A percentile compares a stretch with the other conserved stretches of the same genome.
Evolutionary conservation across 108 stramenopile genomes (phyloP).

Genomic region (Pseudonitzschia pungens): DNA sequence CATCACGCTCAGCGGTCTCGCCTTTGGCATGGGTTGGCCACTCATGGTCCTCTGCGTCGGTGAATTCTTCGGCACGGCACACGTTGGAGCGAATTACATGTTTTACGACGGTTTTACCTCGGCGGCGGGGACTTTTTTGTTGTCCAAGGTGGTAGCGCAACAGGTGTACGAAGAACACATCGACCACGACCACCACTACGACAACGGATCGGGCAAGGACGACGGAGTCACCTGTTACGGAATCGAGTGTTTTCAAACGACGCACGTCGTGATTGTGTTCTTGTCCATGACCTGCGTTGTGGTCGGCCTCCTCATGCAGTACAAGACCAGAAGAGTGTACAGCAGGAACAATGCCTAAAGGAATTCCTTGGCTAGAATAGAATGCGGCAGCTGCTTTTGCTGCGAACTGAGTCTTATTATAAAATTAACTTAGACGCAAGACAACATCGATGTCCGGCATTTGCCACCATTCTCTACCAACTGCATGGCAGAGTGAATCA

Average conservation of each 20-base stretch:
- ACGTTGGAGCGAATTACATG: conserved; percentile 86
- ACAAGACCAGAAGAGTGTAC: conserved; percentile 28
- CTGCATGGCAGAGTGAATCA: too few species aligned
- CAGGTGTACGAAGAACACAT: conserved; percentile 73
- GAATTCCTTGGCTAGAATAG: background rate
- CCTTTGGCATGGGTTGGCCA: conserved; percentile 89
- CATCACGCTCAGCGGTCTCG: conserved; percentile 62
- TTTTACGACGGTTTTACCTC: conserved; percentile 79
- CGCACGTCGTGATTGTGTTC: conserved; percentile 52
- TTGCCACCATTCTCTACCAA: too few species aligned
- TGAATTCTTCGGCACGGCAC: conserved; percentile 66
- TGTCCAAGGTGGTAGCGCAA: conserved; percentile 80
- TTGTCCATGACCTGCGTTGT: conserved; percentile 53
- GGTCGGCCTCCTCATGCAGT: conserved; percentile 42
- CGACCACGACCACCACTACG: conserved; percentile 27
- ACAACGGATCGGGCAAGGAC: conserved; percentile 9
- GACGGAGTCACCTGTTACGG: conserved; percentile 56
- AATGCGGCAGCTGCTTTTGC: too few species aligned
- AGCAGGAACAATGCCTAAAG: conserved; percentile 2
- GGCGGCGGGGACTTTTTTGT: conserved; percentile 77
- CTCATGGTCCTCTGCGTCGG: conserved; percentile 76
- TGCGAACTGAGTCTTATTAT: too few species aligned
- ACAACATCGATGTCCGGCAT: too few species aligned
- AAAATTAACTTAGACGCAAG: too few species aligned
- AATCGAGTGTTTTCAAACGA: conserved; percentile 54